Conservation (phyloP, 1,139 yeast species). For the Yamadazyma jaroonii region DNA sequence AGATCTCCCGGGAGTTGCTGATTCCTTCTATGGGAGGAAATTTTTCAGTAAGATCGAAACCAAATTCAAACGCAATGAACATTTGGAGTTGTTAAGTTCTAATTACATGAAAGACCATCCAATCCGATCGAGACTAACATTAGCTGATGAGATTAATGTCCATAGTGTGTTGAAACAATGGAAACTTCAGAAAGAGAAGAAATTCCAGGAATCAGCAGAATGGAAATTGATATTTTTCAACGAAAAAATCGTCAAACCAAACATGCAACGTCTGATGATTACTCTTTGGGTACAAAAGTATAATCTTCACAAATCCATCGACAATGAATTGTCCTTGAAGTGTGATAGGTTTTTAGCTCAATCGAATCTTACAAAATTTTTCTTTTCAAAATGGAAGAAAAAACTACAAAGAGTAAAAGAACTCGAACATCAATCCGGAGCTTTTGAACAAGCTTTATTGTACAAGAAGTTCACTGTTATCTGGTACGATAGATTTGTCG, state of each 20-base stretch:
- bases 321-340: conserved; percentile 13
- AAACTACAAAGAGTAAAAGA: conserved; percentile 7
- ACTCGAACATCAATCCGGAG: conserved; percentile 13
- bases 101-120: conserved; percentile 2
- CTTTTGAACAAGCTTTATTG: conserved; percentile 23
- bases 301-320: conserved; percentile 13
- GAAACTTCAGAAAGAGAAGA: conserved; percentile 16
- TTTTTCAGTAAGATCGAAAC: conserved; percentile 8
- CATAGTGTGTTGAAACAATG: conserved; percentile 14
- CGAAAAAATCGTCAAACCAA: conserved; percentile 11
- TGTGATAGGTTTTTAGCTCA: conserved; percentile 13
- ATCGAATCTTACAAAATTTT: conserved; percentile 8
- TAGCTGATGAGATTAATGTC: conserved; percentile 5
- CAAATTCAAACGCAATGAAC: neutral
- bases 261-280: conserved; percentile 13
- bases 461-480: conserved; percentile 27
- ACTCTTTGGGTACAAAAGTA: conserved; percentile 22
- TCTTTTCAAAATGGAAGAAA: conserved; percentile 13
- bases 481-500: conserved; percentile 34
- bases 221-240: conserved; percentile 17
- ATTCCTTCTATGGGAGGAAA: conserved; percentile 8
- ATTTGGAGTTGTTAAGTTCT: neutral
- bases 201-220: conserved; percentile 16
- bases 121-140: conserved; percentile 1
- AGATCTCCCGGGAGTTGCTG: conserved; percentile 7